These are phyloP conservation scores for Citrus australasica DNA, from an alignment of 345 rosid species.

Conservation along the genomic window DNA sequence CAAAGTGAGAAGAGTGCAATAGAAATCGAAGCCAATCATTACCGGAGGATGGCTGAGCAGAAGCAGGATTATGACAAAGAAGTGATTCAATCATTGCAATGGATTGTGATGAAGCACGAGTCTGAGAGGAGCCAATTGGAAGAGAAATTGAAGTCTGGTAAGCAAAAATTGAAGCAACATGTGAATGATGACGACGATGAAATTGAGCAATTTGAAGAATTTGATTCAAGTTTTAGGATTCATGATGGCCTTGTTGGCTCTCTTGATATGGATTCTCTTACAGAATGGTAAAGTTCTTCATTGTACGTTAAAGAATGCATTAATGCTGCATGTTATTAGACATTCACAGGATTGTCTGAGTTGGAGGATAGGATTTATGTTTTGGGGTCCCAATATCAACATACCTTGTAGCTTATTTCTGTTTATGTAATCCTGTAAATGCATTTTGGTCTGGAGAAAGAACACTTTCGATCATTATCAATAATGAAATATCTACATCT, in stretches of 20 bases:
- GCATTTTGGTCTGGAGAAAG: not conserved
- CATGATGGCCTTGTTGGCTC: constrained; percentile 16
- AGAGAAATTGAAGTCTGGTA: constrained; percentile 28
- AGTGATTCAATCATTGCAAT: constrained; percentile 62
- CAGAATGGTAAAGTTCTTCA: constrained; percentile 7
- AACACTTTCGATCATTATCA: too few species aligned
- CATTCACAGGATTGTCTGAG: not conserved
- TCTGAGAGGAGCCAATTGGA: constrained; percentile 29
- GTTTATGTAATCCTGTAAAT: not conserved
- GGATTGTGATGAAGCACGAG: constrained; percentile 48
- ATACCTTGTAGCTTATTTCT: not conserved
- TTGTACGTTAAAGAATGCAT: not conserved
- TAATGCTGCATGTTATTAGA: not conserved
- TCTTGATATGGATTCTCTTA: constrained; percentile 11
- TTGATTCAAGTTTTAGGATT: constrained; percentile 12
- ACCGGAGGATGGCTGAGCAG: constrained; percentile 53
- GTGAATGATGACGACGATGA: constrained; percentile 31
- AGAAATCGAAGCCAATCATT: constrained; percentile 63
- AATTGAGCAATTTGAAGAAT: constrained; percentile 20
- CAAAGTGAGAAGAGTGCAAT: constrained; percentile 57
- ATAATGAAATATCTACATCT: too few species aligned
- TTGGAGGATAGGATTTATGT: not conserved
- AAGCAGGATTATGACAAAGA: constrained; percentile 46
- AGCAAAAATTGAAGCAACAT: constrained; percentile 22
- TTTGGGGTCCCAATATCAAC: too few species aligned